phyloP scores from a whole-genome alignment of 129 eudicot species.

The Centrapalus pauciflorus region DNA sequence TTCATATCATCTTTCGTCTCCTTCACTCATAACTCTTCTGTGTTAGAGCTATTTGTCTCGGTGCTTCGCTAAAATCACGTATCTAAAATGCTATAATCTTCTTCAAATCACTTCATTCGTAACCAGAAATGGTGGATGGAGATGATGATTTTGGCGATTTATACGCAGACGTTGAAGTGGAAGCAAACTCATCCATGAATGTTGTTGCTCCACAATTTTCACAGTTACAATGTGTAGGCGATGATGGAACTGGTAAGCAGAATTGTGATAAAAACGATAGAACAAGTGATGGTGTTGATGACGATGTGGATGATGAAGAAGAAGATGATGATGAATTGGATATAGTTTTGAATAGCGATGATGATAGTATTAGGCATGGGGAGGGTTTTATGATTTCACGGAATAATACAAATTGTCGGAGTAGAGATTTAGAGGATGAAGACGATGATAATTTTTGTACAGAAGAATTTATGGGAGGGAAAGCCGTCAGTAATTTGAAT shows the following conservation, averaged over 20 bases:
- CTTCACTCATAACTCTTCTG: not conserved
- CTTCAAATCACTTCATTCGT: not conserved
- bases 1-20: not conserved
- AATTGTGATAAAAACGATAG: not conserved
- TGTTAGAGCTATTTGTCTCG: not conserved
- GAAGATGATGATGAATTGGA: conserved; percentile 60
- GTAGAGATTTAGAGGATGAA: conserved; percentile 24
- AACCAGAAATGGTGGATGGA: conserved; percentile 34
- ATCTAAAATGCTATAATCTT: conserved; percentile 1
- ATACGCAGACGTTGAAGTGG: conserved; percentile 71
- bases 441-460: conserved; percentile 4
- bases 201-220: conserved; percentile 18
- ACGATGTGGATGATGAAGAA: conserved; percentile 21
- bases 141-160: conserved; percentile 81
- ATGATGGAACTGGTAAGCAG: not conserved
- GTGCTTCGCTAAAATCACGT: not conserved
- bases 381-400: conserved; percentile 3
- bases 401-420: conserved; percentile 3
- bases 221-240: conserved; percentile 5
- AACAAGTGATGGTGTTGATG: conserved; percentile 1
- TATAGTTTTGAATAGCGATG: conserved; percentile 44
- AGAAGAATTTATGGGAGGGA: conserved; percentile 14
- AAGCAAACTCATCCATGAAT: conserved; percentile 55
- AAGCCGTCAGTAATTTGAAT: conserved; percentile 19
- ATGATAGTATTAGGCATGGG: conserved; percentile 9